Conservation (phyloP, 176 grass and related monocot species). For the Dactylis glomerata region DNA sequence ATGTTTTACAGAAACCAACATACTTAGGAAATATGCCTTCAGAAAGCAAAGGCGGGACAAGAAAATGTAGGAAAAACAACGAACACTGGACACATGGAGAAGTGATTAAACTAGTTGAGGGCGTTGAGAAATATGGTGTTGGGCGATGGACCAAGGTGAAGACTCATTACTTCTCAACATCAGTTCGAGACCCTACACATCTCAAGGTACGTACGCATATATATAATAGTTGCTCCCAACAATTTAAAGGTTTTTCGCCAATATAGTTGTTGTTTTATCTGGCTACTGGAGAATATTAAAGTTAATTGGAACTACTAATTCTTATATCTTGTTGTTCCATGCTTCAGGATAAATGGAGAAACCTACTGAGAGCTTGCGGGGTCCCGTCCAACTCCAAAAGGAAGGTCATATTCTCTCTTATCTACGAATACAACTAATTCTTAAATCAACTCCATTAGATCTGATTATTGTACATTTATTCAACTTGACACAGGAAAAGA, state of each 20-base stretch:
- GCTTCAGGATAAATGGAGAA: constrained; percentile 7
- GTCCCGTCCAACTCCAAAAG: background rate
- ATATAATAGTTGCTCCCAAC: background rate
- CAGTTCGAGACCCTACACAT: background rate
- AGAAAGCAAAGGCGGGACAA: background rate
- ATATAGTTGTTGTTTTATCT: background rate
- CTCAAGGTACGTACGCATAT: constrained; percentile 39
- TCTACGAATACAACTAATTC: background rate
- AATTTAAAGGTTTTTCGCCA: background rate
- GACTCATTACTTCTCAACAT: background rate
- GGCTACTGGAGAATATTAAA: too few species aligned
- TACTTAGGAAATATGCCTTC: background rate
- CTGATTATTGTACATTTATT: background rate
- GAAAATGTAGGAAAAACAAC: background rate
- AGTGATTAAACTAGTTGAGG: background rate
- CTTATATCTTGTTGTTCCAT: background rate
- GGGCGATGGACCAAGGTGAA: constrained; percentile 4
- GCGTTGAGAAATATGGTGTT: background rate
- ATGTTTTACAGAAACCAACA: background rate
- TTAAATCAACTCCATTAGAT: background rate
- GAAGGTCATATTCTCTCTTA: background rate
- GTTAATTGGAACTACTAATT: background rate
- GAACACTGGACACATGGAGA: background rate
- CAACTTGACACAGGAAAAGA: background rate
- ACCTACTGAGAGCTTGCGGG: background rate